Conservation (phyloP, 2,329 filamentous ascomycete genomes). For the Talaromyces sp. region DNA sequence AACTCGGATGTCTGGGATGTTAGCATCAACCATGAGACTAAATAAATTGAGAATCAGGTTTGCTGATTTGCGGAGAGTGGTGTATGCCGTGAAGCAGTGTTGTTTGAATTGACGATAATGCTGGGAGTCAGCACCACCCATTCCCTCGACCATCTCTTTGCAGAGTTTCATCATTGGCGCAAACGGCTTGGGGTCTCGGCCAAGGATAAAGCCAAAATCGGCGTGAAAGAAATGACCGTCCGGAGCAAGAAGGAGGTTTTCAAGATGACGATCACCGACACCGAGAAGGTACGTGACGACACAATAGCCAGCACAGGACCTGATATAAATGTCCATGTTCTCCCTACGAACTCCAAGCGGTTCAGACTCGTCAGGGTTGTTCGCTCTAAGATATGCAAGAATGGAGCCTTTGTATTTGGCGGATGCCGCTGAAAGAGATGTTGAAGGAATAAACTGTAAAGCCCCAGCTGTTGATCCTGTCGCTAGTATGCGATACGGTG, state of each 20-base stretch:
- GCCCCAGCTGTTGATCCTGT: conserved; percentile 85
- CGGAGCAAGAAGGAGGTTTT: conserved; percentile 87
- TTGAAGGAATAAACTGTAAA: conserved; percentile 87
- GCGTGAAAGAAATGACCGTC: conserved; percentile 96
- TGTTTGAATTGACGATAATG: conserved; percentile 88
- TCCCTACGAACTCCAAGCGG: conserved; percentile 85
- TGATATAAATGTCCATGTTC: conserved; percentile 89
- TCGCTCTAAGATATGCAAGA: conserved; percentile 76
- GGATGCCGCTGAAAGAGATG: conserved; percentile 74
- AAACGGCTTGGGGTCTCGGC: conserved; percentile 94
- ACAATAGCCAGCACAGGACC: conserved; percentile 94
- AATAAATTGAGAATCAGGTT: conserved; percentile 94
- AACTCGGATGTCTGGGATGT: conserved; percentile 89
- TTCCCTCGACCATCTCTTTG: conserved; percentile 97
- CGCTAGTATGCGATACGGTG: conserved; percentile 92
- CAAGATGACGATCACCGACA: conserved; percentile 90
- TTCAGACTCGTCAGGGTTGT: conserved; percentile 80
- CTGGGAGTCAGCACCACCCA: conserved; percentile 77
- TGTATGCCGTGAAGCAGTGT: conserved; percentile 93
- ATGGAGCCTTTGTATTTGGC: conserved; percentile 74
- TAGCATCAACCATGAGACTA: conserved; percentile 93
- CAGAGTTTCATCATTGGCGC: conserved; percentile 95
- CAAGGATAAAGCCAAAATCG: conserved; percentile 96
- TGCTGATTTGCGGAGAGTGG: conserved; percentile 79
- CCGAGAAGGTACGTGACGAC: conserved; percentile 97